These are phyloP conservation scores for Rachicladosporium sp. DNA, from an alignment of 2,329 filamentous ascomycete species.

Conservation along the genomic window DNA sequence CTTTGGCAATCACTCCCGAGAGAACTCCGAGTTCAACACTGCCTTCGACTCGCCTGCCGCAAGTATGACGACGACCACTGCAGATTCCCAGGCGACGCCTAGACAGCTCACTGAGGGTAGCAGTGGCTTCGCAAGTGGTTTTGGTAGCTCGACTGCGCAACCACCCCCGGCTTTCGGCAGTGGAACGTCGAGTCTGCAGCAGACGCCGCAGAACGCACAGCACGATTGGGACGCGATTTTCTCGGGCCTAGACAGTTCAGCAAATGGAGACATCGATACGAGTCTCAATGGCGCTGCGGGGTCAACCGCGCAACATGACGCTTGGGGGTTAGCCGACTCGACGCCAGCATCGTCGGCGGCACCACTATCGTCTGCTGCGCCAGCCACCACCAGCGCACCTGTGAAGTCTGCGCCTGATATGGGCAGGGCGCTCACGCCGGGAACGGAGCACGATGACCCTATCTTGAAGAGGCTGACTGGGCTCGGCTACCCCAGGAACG, in stretches of 20 bases:
- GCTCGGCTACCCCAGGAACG: constrained; percentile 72
- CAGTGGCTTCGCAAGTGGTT: constrained; percentile 14
- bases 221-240: constrained; percentile 97
- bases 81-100: constrained; percentile 28
- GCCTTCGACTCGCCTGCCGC: constrained; percentile 59
- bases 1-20: constrained; percentile 32
- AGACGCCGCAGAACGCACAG: constrained; percentile 27
- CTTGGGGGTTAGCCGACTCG: constrained; percentile 9
- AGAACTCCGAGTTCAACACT: constrained; percentile 68
- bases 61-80: constrained; percentile 36
- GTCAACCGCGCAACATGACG: constrained; percentile 10
- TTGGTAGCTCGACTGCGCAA: constrained; percentile 2
- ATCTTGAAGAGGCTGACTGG: constrained; percentile 78
- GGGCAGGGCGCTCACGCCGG: constrained; percentile 58
- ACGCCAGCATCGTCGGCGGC: constrained; percentile 7
- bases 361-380: constrained; percentile 5
- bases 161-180: constrained; percentile 7
- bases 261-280: constrained; percentile 15
- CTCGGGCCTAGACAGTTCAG: constrained; percentile 55
- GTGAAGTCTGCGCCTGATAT: constrained; percentile 28
- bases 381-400: constrained; percentile 3
- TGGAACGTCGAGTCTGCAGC: constrained; percentile 18
- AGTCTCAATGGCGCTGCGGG: constrained; percentile 7
- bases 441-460: constrained; percentile 76
- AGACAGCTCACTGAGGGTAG: constrained; percentile 12